Conservation (phyloP, 441 rosid genomes). For the Brassica balearica region DNA sequence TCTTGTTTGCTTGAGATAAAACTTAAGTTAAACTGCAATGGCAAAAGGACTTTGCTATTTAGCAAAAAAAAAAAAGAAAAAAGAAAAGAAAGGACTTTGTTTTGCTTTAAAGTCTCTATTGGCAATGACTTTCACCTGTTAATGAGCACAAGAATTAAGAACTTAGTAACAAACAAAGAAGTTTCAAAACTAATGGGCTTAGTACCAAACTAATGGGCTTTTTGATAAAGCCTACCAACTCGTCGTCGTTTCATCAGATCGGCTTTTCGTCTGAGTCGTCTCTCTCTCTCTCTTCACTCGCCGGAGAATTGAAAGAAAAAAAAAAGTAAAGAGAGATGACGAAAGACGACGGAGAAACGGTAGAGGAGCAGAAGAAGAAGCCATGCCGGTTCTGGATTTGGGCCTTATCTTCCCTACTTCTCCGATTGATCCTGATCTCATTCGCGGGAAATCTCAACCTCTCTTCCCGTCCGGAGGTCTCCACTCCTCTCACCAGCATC, state of each 20-base stretch:
- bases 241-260: constrained; percentile 22
- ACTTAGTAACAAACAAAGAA: too few relatives aligned
- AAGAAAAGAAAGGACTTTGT: background rate
- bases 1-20: background rate
- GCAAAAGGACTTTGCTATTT: background rate
- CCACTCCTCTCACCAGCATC: constrained; percentile 96
- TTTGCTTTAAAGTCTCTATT: background rate
- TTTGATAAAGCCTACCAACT: background rate
- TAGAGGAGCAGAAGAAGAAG: constrained; percentile 40
- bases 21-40: background rate
- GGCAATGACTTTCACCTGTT: too few relatives aligned
- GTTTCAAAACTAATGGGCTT: constrained; percentile 6
- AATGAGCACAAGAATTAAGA: background rate
- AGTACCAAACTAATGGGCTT: constrained; percentile 21
- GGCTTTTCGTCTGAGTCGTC: constrained; percentile 30
- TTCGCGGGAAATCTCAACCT: constrained; percentile 73
- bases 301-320: constrained; percentile 25
- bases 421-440: constrained; percentile 69
- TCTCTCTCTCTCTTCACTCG: constrained; percentile 16
- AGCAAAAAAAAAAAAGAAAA: too few relatives aligned
- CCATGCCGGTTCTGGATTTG: constrained; percentile 64
- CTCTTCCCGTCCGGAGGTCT: constrained; percentile 91
- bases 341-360: constrained; percentile 43
- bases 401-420: constrained; percentile 54
- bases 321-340: background rate